Base-by-base conservation (phyloP, 225 moss, liverwort and hornwort species). In the Climacium dendroides region DNA sequence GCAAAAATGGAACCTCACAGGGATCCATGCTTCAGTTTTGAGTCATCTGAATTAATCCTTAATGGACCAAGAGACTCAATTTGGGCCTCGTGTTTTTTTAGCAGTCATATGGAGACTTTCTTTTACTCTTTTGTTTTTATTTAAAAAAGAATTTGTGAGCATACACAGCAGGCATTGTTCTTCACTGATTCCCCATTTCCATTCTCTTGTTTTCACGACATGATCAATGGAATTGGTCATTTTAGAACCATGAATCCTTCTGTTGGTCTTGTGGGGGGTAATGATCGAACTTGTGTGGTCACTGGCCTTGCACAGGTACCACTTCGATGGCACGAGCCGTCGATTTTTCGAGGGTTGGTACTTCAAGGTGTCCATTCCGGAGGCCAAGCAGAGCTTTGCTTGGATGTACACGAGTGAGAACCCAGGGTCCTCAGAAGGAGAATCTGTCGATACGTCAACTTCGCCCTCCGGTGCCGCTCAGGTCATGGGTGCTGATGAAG, bases 311-410 rank as follows among this genome's bases (percentile, higher is more conserved):
- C 74, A 28, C 92, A 98, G 96, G 13, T 98, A 98, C 73, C 96
- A 96, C 85, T 98, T 97, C 57, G 98, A 98, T 91, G 98, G 97
- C 59, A 86, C 94, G 67, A 90, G 79, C 78, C 96, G 98, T 71
- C 95, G 94, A 3, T 98, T 98, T 88, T 98, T 98, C 54, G 98
- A 98, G 92, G 98, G 97, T 65, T 98, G 98, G 98, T 97, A 98
- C 89, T 95, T 98, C 87, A 94, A 95, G 89, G 94, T 98, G 75
- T 94, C 93, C 52, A 87, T 98, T 37, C 97, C 96, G 52, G 94
- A 95, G 74, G 93, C 75, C 47, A 96, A 98, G 84, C 90, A 98
- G 77, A 93, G 95, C 90, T 97, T 97, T 87, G 97, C 98, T 53
- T 98, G 97, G 96, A 97, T 97, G 95, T 98, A 98, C 89, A 87